Evolutionary conservation across 2,329 filamentous ascomycete genomes (phyloP).

Genomic region (Verticillium albo-atrum): DNA sequence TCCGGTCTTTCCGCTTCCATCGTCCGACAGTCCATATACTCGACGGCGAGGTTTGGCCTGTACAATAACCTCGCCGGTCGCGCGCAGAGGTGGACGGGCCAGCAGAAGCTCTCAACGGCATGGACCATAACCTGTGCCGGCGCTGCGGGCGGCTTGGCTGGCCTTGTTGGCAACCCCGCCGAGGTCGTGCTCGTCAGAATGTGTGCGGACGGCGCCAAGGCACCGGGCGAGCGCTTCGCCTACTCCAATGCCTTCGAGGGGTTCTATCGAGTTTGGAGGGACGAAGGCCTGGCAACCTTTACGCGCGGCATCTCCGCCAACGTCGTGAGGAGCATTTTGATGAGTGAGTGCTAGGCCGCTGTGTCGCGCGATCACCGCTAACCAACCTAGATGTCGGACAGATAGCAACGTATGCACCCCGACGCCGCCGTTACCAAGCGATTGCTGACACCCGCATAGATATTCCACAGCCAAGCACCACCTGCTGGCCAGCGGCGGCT

Average conservation of each 20-base stretch:
- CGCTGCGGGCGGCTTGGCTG: conserved; percentile 34
- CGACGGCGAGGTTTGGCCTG: conserved; percentile 37
- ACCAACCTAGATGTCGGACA: conserved; percentile 32
- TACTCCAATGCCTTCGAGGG: conserved; percentile 33
- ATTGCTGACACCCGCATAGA: conserved; percentile 10
- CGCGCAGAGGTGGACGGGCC: conserved; percentile 19
- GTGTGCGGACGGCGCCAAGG: conserved; percentile 39
- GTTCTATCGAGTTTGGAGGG: conserved; percentile 24
- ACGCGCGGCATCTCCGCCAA: conserved; percentile 33
- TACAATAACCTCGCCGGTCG: conserved; percentile 30
- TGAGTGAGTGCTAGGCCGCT: conserved; percentile 27
- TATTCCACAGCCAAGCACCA: conserved; percentile 29
- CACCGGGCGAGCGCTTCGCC: conserved; percentile 25
- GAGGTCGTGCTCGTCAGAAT: conserved; percentile 39
- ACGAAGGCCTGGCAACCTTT: conserved; percentile 34
- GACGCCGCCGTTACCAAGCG: background rate
- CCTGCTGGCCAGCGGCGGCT: conserved; percentile 18
- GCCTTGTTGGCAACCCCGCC: conserved; percentile 39
- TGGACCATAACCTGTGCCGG: conserved; percentile 34
- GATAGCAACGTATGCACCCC: conserved; percentile 34
- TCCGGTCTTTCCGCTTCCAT: conserved; percentile 37
- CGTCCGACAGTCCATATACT: conserved; percentile 38
- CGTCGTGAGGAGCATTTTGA: conserved; percentile 35
- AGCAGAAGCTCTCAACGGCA: conserved; percentile 22
- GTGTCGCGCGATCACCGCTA: conserved; percentile 6